Evolutionary conservation across 371 early-diverging fungal genomes (phyloP).

Genomic region (Choanephora cucurbitarum): DNA sequence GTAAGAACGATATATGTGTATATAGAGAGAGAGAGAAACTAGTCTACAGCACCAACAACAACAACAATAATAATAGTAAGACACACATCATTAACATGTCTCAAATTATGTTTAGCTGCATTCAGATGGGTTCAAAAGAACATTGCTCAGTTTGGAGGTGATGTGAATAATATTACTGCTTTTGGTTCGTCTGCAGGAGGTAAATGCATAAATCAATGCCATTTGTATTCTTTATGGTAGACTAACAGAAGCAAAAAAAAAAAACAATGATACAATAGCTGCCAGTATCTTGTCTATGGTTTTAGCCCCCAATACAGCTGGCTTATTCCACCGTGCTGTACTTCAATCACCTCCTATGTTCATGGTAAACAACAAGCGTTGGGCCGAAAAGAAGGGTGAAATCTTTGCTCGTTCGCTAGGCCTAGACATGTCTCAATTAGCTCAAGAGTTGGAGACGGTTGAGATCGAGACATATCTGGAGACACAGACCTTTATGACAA

Average conservation of each 20-base stretch:
- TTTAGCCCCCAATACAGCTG: slow-evolving; percentile 22
- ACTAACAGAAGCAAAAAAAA: too few relatives aligned
- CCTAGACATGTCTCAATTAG: slow-evolving; percentile 8
- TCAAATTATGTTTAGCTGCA: slow-evolving; percentile 26
- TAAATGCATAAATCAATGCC: slow-evolving; percentile 5
- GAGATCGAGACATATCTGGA: slow-evolving; percentile 32
- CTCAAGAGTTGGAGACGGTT: slow-evolving; percentile 24
- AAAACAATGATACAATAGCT: slow-evolving; percentile 12
- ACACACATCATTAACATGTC: too few relatives aligned
- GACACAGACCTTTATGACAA: slow-evolving; percentile 36
- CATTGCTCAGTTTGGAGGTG: slow-evolving; percentile 34
- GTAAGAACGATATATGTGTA: too few relatives aligned
- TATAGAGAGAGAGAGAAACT: too few relatives aligned
- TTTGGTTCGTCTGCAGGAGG: slow-evolving; percentile 46
- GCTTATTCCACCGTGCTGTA: slow-evolving; percentile 24
- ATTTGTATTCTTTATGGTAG: neutral
- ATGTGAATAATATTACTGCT: slow-evolving; percentile 35
- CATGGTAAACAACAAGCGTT: slow-evolving; percentile 27
- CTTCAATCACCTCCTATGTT: slow-evolving; percentile 44
- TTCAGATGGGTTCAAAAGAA: slow-evolving; percentile 35
- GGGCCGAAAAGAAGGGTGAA: slow-evolving; percentile 36
- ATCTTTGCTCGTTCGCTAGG: slow-evolving; percentile 34
- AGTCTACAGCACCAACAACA: too few relatives aligned
- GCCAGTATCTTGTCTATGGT: slow-evolving; percentile 25
- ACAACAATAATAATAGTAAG: too few relatives aligned